These are phyloP conservation scores for Aureobasidium melanogenum DNA, from an alignment of 2,329 filamentous ascomycete species.

Conservation along the genomic window DNA sequence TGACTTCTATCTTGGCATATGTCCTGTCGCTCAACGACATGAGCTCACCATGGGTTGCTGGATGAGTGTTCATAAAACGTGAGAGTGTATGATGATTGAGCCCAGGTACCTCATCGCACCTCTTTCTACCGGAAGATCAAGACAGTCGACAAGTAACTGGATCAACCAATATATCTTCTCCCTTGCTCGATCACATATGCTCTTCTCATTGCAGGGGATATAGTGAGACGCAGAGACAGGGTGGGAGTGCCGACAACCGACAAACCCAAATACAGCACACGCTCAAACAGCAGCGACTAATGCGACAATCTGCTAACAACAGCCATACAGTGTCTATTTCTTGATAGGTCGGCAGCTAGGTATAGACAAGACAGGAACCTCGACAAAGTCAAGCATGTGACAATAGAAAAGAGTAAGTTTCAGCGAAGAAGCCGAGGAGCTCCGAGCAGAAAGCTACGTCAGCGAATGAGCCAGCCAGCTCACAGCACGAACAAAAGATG, in stretches of 20 bases:
- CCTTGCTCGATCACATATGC: neutral
- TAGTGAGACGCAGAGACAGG: neutral
- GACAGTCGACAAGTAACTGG: fast-evolving
- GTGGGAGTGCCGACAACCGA: neutral
- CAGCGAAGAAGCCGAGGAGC: neutral
- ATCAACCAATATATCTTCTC: too few species aligned
- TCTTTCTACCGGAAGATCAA: too few species aligned
- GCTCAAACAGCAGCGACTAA: neutral
- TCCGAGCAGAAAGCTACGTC: conserved; percentile 1
- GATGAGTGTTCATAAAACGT: too few species aligned
- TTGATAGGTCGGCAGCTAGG: neutral
- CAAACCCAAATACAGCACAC: neutral
- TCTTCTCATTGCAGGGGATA: neutral
- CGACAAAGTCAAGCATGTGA: neutral
- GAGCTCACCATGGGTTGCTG: too few species aligned
- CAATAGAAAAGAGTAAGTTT: neutral
- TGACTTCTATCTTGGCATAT: too few species aligned
- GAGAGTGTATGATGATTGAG: too few species aligned
- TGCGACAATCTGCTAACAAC: neutral
- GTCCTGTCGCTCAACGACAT: too few species aligned
- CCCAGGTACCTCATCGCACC: too few species aligned
- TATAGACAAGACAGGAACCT: neutral
- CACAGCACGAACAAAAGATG: neutral
- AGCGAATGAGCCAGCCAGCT: neutral
- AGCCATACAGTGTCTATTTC: neutral